phyloP scores from a whole-genome alignment of 148 eudicot genomes.

The Rhododendron williamsianum region DNA sequence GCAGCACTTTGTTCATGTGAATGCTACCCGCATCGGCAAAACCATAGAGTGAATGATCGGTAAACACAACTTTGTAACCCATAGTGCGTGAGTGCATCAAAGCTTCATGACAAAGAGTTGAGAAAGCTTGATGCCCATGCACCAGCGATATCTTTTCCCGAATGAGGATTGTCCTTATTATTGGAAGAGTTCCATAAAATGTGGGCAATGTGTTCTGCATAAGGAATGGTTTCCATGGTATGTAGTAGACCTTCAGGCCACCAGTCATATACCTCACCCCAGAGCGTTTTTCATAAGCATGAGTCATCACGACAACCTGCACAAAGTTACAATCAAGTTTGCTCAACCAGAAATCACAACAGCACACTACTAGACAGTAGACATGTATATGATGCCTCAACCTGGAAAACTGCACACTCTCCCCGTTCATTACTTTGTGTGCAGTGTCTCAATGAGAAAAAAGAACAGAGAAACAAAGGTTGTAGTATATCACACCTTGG shows the following conservation, averaged over 20 bases:
- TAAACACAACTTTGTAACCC: slow-evolving; percentile 94
- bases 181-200: slow-evolving; percentile 83
- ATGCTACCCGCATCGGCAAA: slow-evolving; percentile 94
- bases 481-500: background rate
- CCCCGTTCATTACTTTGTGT: background rate
- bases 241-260: slow-evolving; percentile 85
- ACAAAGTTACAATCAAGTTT: slow-evolving; percentile 4
- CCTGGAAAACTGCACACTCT: background rate
- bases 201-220: slow-evolving; percentile 95
- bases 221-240: slow-evolving; percentile 91
- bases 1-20: slow-evolving; percentile 97
- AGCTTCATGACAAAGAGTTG: slow-evolving; percentile 97
- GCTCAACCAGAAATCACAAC: slow-evolving; percentile 4
- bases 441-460: background rate
- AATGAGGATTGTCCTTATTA: slow-evolving; percentile 70
- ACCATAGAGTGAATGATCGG: slow-evolving; percentile 98
- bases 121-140: slow-evolving; percentile 98
- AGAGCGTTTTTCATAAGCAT: slow-evolving; percentile 83
- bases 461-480: background rate
- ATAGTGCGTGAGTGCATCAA: slow-evolving; percentile 96
- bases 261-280: slow-evolving; percentile 95
- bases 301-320: slow-evolving; percentile 95
- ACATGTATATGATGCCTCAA: background rate
- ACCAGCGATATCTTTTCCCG: slow-evolving; percentile 85
- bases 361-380: background rate